These are phyloP conservation scores for Diplogelasinospora grovesii DNA, from an alignment of 495 filamentous ascomycete genomes.

Conservation along the genomic window DNA sequence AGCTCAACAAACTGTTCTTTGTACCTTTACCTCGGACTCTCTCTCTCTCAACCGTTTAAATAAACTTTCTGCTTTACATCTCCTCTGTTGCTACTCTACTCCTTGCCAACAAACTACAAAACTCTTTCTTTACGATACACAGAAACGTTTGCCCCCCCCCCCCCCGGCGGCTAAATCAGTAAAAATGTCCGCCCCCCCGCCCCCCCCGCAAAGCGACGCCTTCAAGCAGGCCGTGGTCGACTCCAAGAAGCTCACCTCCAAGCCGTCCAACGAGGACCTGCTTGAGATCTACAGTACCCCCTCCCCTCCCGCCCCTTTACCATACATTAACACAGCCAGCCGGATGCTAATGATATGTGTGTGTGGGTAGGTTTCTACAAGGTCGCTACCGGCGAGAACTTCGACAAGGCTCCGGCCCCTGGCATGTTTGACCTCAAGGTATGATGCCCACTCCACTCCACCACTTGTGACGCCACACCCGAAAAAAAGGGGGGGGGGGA, in stretches of 20 bases:
- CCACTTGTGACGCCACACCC: too few relatives aligned
- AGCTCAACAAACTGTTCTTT: too few relatives aligned
- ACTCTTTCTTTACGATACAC: too few relatives aligned
- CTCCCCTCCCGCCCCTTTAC: background rate
- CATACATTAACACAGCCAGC: constrained; percentile 9
- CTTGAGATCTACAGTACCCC: constrained; percentile 45
- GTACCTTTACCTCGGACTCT: too few relatives aligned
- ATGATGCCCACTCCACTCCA: constrained; percentile 8
- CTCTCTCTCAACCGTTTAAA: too few relatives aligned
- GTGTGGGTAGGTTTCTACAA: constrained; percentile 54
- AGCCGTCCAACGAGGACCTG: constrained; percentile 51
- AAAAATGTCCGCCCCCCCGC: constrained; percentile 38
- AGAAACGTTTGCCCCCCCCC: too few relatives aligned
- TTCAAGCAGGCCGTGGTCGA: constrained; percentile 59
- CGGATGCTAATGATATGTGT: too few relatives aligned
- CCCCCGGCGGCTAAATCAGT: too few relatives aligned
- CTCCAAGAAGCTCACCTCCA: constrained; percentile 55
- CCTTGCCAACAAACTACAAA: too few relatives aligned
- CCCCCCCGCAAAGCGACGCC: constrained; percentile 37
- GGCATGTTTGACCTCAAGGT: constrained; percentile 55
- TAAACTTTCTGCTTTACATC: too few relatives aligned
- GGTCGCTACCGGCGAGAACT: constrained; percentile 43
- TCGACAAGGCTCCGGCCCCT: constrained; percentile 35
- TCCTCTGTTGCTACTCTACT: too few relatives aligned
- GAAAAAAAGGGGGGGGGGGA: too few relatives aligned